Evolutionary conservation across 2,329 filamentous ascomycete genomes (phyloP).

Genomic region (Phaeoacremonium minimum): DNA sequence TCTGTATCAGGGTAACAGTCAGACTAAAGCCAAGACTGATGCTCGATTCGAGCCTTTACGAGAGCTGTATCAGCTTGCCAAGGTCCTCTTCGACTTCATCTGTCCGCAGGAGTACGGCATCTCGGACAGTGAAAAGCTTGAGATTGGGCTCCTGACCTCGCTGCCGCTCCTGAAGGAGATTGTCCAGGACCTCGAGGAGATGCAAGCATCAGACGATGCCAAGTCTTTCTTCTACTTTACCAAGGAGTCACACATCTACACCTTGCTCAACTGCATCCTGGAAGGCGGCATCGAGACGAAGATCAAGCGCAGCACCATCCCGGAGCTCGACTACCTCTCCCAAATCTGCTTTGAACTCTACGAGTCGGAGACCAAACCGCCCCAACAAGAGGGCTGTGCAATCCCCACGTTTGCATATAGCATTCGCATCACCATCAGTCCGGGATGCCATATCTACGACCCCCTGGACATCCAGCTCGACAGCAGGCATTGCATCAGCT

Average conservation of each 20-base stretch:
- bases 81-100: slow-evolving; percentile 96
- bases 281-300: slow-evolving; percentile 97
- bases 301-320: slow-evolving; percentile 90
- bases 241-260: slow-evolving; percentile 98
- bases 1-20: slow-evolving; percentile 73
- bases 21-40: slow-evolving; percentile 76
- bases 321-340: slow-evolving; percentile 93
- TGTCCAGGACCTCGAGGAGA: slow-evolving; percentile 92
- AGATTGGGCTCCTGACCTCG: slow-evolving; percentile 92
- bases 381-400: slow-evolving; percentile 39
- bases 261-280: slow-evolving; percentile 92
- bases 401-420: slow-evolving; percentile 84
- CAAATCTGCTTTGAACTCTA: slow-evolving; percentile 99
- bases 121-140: slow-evolving; percentile 91
- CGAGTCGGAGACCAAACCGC: slow-evolving; percentile 76
- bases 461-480: slow-evolving; percentile 95
- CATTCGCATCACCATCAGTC: slow-evolving; percentile 92
- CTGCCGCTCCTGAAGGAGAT: slow-evolving; percentile 93
- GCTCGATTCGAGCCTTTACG: slow-evolving; percentile 81
- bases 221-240: slow-evolving; percentile 99
- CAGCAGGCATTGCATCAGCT: slow-evolving; percentile 93
- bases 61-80: slow-evolving; percentile 88
- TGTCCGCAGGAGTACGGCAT: slow-evolving; percentile 98
- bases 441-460: slow-evolving; percentile 94
- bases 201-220: slow-evolving; percentile 89